These are phyloP conservation scores for Berberis vulgaris DNA, from an alignment of 164 flowering plant genomes.

Conservation along the genomic window DNA sequence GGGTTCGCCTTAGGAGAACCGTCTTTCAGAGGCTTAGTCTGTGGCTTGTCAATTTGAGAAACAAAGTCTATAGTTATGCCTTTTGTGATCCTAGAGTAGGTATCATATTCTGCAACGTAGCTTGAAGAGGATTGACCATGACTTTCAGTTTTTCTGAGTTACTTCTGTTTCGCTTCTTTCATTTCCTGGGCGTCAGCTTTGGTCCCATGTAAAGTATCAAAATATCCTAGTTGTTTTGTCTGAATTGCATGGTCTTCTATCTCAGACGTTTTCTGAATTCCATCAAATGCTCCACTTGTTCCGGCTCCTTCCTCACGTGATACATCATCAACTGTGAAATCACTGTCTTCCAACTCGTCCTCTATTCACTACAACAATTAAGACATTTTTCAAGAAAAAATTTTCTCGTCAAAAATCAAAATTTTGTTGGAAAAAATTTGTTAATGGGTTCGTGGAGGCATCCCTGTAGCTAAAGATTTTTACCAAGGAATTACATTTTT, in stretches of 20 bases:
- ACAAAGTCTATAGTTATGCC: no score
- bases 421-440: no score
- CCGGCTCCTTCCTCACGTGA: constrained; percentile 9
- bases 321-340: constrained; percentile 25
- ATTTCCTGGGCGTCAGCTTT: background rate
- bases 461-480: no score
- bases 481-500: no score
- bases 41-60: constrained; percentile 17
- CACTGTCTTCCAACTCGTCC: no score
- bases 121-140: constrained; percentile 61
- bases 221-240: constrained; percentile 11
- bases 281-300: constrained; percentile 3
- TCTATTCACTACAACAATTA: no score
- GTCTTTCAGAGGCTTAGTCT: constrained; percentile 80
- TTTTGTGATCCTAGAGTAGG: constrained; percentile 61
- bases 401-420: no score
- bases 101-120: constrained; percentile 72
- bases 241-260: constrained; percentile 9
- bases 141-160: constrained; percentile 26
- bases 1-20: no score
- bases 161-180: constrained; percentile 3
- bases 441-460: no score
- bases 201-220: constrained; percentile 13
- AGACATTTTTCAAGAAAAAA: no score
- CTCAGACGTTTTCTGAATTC: background rate